Conservation (phyloP, 371 early-diverging fungal species). For the Nematocida ironsii region DNA sequence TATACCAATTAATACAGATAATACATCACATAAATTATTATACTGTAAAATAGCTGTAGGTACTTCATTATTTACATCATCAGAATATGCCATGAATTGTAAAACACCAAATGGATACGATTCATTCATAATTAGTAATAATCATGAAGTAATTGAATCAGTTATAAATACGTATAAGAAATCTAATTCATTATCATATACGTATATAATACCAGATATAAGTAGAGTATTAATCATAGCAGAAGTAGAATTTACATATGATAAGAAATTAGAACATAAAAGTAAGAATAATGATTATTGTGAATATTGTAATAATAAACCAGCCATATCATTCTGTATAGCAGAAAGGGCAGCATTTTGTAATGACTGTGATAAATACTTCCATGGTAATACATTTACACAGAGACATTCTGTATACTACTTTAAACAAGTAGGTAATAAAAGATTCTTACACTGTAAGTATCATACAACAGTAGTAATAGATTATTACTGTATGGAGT, state of each 20-base stretch:
- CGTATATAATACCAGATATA: conserved; percentile 68
- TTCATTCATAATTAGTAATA: conserved; percentile 60
- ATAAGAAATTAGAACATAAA: conserved; percentile 65
- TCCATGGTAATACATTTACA: conserved; percentile 68
- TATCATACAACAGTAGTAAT: conserved; percentile 61
- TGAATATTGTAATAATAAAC: conserved; percentile 63
- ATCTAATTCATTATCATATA: not conserved
- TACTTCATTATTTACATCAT: conserved; percentile 62
- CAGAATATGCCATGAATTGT: conserved; percentile 64
- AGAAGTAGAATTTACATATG: conserved; percentile 70
- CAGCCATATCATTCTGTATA: conserved; percentile 67
- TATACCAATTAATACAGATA: conserved; percentile 58
- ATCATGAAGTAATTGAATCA: conserved; percentile 2
- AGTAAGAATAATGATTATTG: conserved; percentile 62
- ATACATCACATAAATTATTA: conserved; percentile 64
- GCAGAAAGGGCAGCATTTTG: conserved; percentile 70
- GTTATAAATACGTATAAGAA: conserved; percentile 32
- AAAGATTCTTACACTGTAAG: conserved; percentile 68
- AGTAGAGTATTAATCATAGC: conserved; percentile 63
- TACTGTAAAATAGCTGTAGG: conserved; percentile 70
- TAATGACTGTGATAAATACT: conserved; percentile 65
- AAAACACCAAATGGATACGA: conserved; percentile 64
- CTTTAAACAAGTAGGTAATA: conserved; percentile 66
- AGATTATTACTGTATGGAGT: conserved; percentile 69
- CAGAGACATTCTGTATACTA: conserved; percentile 68